A percentile compares a stretch with the other conserved stretches of the same genome.
These are phyloP conservation scores for Mentha longifolia DNA, from an alignment of 257 asterid species.

Conservation along the genomic window DNA sequence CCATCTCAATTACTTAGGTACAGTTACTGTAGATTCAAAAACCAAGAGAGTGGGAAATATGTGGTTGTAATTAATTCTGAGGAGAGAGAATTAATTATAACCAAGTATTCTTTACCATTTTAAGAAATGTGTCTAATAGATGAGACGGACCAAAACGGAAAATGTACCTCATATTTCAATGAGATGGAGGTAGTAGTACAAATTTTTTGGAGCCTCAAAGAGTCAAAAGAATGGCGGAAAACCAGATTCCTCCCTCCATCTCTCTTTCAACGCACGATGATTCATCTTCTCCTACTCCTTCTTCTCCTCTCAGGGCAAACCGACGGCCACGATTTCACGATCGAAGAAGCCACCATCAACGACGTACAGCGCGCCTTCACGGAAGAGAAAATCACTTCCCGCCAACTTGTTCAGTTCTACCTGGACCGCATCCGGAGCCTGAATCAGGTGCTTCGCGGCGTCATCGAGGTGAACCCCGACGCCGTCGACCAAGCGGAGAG, in stretches of 20 bases:
- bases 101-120: no score
- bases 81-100: no score
- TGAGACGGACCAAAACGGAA: no score
- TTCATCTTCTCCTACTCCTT: slow-evolving; percentile 34
- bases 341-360: slow-evolving; percentile 62
- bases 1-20: no score
- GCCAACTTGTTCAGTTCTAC: slow-evolving; percentile 47
- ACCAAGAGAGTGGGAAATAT: no score
- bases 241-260: background rate
- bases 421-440: slow-evolving; percentile 52
- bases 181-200: no score
- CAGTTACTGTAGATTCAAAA: no score
- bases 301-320: slow-evolving; percentile 23
- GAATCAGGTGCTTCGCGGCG: slow-evolving; percentile 62
- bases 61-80: no score
- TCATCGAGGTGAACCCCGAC: slow-evolving; percentile 72
- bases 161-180: no score
- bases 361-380: slow-evolving; percentile 47
- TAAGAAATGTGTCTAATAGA: no score
- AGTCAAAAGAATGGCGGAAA: slow-evolving; percentile 16
- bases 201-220: background rate
- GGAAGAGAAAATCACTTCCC: slow-evolving; percentile 42
- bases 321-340: slow-evolving; percentile 44
- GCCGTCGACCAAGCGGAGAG: slow-evolving; percentile 53
- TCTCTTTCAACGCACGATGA: slow-evolving; percentile 18